Percentiles rank a stretch among this genome's conserved stretches.
These are phyloP conservation scores for Purpureocillium takamizusanense DNA, from an alignment of 2,329 filamentous ascomycete genomes.

Conservation along the genomic window DNA sequence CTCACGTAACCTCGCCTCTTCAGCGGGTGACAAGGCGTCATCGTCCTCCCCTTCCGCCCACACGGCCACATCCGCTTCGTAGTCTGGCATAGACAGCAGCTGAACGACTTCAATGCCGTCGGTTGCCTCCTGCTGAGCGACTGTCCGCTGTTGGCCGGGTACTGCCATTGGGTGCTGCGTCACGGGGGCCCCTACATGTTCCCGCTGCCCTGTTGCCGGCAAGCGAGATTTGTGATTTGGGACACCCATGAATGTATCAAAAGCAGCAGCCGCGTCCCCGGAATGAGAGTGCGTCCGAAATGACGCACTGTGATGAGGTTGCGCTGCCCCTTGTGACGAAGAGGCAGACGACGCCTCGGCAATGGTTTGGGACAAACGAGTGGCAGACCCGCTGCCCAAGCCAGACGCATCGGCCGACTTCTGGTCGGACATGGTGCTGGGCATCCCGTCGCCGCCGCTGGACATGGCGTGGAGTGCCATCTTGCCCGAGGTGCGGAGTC, in stretches of 20 bases:
- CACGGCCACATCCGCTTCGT: constrained; percentile 8
- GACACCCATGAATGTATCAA: constrained; percentile 1
- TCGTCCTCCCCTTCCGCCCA: constrained; percentile 13
- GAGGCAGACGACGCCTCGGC: constrained; percentile 1
- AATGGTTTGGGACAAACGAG: not conserved
- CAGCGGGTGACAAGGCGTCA: constrained; percentile 17
- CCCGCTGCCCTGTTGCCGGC: too few relatives aligned
- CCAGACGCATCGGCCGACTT: constrained; percentile 11
- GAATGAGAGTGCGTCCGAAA: not conserved
- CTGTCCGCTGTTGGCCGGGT: constrained; percentile 4
- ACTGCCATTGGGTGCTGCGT: not conserved
- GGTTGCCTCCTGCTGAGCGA: constrained; percentile 21
- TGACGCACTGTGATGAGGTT: not conserved
- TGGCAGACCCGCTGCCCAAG: not conserved
- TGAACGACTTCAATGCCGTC: constrained; percentile 22
- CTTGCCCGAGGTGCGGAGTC: constrained; percentile 17
- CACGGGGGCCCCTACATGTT: too few relatives aligned
- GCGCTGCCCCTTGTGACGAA: not conserved
- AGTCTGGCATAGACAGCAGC: constrained; percentile 22
- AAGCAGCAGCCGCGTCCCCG: not conserved
- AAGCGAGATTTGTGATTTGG: not conserved
- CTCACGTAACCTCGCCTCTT: constrained; percentile 22
- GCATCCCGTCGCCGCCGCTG: constrained; percentile 5
- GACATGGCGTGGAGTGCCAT: constrained; percentile 16
- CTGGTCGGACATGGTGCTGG: constrained; percentile 7